Percentiles rank a stretch among this genome's conserved stretches.
Evolutionary conservation across 345 rosid genomes (phyloP).

Genomic region (Bretschneidera sinensis): DNA sequence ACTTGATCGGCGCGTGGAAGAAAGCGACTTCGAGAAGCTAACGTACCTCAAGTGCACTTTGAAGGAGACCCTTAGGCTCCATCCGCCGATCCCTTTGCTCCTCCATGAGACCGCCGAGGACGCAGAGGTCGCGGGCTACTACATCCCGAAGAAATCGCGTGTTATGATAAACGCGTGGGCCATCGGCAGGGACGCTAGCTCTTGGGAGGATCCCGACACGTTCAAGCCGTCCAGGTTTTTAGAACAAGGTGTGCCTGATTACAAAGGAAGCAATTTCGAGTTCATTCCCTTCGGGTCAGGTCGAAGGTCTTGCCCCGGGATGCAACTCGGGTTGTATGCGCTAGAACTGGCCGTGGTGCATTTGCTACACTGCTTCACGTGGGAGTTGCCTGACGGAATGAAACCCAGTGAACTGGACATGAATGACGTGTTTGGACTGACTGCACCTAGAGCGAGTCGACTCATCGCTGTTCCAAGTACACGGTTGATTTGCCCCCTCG

Average conservation of each 20-base stretch:
- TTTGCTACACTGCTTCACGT: conserved; percentile 65
- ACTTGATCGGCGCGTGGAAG: conserved; percentile 64
- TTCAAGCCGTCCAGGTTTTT: conserved; percentile 77
- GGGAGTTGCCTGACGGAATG: conserved; percentile 90
- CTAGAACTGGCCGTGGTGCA: conserved; percentile 70
- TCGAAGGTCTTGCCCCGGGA: conserved; percentile 87
- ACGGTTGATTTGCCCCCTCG: conserved; percentile 49
- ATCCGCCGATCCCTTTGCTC: conserved; percentile 94
- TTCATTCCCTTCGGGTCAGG: conserved; percentile 92
- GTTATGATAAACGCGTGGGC: conserved; percentile 79
- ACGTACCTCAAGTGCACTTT: conserved; percentile 55
- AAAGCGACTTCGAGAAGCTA: conserved; percentile 61
- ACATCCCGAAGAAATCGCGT: conserved; percentile 59
- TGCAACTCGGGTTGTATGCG: conserved; percentile 84
- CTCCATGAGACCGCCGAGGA: conserved; percentile 83
- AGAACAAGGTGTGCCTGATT: conserved; percentile 58
- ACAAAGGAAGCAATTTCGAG: conserved; percentile 72
- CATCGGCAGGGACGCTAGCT: conserved; percentile 61
- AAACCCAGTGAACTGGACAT: conserved; percentile 81
- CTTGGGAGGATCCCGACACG: conserved; percentile 71
- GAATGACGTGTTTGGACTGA: conserved; percentile 79
- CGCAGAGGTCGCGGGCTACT: conserved; percentile 51
- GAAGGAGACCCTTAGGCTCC: conserved; percentile 80
- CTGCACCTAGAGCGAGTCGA: conserved; percentile 71
- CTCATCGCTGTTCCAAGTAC: conserved; percentile 56